phyloP scores from a whole-genome alignment of 257 asterid species.

The Buddleja alternifolia region DNA sequence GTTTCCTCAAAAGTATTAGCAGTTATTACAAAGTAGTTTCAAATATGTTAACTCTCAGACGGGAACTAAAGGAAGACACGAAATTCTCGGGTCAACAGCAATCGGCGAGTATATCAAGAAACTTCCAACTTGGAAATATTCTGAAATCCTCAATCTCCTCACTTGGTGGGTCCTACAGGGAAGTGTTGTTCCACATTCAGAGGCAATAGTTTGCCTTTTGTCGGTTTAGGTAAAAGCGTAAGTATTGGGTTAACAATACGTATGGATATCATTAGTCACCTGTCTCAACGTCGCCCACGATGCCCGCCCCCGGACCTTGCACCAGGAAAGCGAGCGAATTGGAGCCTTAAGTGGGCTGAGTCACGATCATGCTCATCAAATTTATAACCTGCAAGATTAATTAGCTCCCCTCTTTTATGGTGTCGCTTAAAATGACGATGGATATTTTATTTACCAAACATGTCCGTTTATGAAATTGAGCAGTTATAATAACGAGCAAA shows the following conservation, averaged over 20 bases:
- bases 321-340: conserved; percentile 70
- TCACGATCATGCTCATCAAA: conserved; percentile 67
- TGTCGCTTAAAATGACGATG: conserved; percentile 16
- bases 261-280: conserved; percentile 19
- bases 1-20: conserved; percentile 25
- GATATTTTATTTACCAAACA: not conserved
- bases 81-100: conserved; percentile 18
- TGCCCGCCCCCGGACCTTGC: conserved; percentile 63
- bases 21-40: conserved; percentile 33
- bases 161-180: no score
- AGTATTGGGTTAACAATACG: no score
- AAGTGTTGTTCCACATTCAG: no score
- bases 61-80: conserved; percentile 3
- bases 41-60: not conserved
- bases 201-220: no score
- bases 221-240: no score
- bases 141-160: no score
- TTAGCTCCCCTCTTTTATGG: conserved; percentile 34
- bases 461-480: not conserved
- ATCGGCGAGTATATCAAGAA: no score
- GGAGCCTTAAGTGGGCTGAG: conserved; percentile 52
- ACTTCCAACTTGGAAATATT: no score
- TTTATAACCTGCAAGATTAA: conserved; percentile 74
- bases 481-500: not conserved
- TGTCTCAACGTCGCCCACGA: conserved; percentile 57